Evolutionary conservation across 108 stramenopile genomes (phyloP).

Genomic region (Skeletonema tropicum): DNA sequence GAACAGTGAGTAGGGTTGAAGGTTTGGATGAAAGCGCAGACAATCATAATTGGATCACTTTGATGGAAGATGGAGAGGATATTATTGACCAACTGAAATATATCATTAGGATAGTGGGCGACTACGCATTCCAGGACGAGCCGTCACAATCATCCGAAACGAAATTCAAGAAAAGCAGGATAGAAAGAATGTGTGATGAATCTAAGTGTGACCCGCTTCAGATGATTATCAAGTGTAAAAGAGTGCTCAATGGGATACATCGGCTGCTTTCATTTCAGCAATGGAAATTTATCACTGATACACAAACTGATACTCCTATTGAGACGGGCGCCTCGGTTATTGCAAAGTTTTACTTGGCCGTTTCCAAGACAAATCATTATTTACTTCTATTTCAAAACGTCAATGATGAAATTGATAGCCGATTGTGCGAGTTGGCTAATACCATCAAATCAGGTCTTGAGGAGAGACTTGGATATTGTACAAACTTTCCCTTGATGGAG

Average conservation of each 20-base stretch:
- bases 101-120: too few relatives aligned
- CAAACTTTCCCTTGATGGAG: conserved; percentile 13
- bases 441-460: conserved; percentile 22
- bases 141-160: too few relatives aligned
- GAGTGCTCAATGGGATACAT: not conserved
- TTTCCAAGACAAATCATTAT: too few relatives aligned
- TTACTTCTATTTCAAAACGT: not conserved
- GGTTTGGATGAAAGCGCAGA: not conserved
- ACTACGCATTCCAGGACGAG: too few relatives aligned
- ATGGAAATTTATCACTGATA: conserved; percentile 30
- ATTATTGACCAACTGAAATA: conserved; percentile 32
- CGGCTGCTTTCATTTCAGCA: conserved; percentile 32
- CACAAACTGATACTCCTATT: not conserved
- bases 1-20: not conserved
- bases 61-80: conserved; percentile 43
- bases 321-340: conserved; percentile 48
- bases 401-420: not conserved
- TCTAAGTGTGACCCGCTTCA: not conserved
- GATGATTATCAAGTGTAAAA: not conserved
- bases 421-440: conserved; percentile 14
- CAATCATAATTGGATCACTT: conserved; percentile 12
- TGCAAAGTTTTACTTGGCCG: conserved; percentile 43
- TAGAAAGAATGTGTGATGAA: not conserved
- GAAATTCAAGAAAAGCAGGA: not conserved
- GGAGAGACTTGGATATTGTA: not conserved